A percentile compares a stretch with the other conserved stretches of the same genome.
Evolutionary conservation across 106 monocot genomes (phyloP).

Genomic region (Allium cepa): DNA sequence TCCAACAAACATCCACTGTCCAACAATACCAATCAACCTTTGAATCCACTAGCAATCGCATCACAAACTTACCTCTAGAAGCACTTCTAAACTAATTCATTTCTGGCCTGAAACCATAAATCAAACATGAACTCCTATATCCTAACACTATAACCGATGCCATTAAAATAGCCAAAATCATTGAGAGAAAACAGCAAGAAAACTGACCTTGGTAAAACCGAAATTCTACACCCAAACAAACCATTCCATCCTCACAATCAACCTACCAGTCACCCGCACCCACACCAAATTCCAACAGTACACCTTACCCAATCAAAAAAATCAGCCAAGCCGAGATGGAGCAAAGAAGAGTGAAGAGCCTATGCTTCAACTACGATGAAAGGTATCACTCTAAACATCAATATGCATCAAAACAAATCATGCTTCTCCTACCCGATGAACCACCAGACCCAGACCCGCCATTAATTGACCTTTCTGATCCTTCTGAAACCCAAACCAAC

Average conservation of each 20-base stretch:
- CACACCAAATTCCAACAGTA: background rate
- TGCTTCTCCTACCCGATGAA: too few relatives aligned
- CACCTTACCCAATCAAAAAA: background rate
- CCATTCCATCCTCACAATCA: background rate
- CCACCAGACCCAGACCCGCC: too few relatives aligned
- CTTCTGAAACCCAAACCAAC: background rate
- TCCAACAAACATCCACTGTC: too few relatives aligned
- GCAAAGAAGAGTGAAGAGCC: background rate
- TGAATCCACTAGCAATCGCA: too few relatives aligned
- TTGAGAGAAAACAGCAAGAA: background rate
- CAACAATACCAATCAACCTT: too few relatives aligned
- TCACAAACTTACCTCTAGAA: background rate
- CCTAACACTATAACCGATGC: background rate
- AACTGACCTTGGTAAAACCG: background rate
- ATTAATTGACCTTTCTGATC: background rate
- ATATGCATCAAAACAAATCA: background rate
- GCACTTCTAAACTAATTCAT: background rate
- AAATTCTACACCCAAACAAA: background rate
- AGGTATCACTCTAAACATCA: background rate
- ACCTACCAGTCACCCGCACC: background rate
- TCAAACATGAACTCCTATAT: background rate
- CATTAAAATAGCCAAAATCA: background rate
- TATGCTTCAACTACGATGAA: background rate
- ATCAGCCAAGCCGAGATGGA: background rate
- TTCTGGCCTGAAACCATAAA: background rate